phyloP scores from a whole-genome alignment of 1,284 basidiomycete species.

The Apiotrichum laibachii region DNA sequence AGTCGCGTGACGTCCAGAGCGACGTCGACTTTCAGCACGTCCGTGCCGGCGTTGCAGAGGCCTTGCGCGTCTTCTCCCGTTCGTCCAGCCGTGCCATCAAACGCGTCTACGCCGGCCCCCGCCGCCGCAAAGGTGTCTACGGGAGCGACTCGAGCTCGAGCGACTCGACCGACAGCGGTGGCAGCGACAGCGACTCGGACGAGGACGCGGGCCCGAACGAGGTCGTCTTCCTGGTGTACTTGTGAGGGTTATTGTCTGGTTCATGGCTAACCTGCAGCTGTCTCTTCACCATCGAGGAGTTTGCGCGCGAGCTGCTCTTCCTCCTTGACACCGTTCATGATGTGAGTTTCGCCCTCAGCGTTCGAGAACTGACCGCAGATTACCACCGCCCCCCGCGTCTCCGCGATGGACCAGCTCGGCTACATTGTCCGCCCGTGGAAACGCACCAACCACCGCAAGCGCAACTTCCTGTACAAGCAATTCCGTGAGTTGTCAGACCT shows the following conservation, averaged over 20 bases:
- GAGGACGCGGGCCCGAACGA: slow-evolving; percentile 49
- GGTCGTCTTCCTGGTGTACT: slow-evolving; percentile 79
- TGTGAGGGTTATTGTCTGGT: slow-evolving; percentile 57
- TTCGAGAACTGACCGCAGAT: slow-evolving; percentile 29
- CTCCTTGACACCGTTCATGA: slow-evolving; percentile 77
- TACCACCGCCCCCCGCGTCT: slow-evolving; percentile 25
- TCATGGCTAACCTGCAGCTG: slow-evolving; percentile 62
- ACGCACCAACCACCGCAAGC: not conserved
- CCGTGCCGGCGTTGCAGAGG: slow-evolving; percentile 64
- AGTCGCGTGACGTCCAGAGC: slow-evolving; percentile 4
- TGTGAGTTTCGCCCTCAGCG: slow-evolving; percentile 18
- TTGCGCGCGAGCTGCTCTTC: slow-evolving; percentile 73
- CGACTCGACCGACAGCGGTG: slow-evolving; percentile 27
- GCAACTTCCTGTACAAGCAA: slow-evolving; percentile 39
- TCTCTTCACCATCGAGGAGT: slow-evolving; percentile 90
- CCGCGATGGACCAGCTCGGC: slow-evolving; percentile 34
- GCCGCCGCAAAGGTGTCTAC: slow-evolving; percentile 32
- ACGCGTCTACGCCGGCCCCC: slow-evolving; percentile 63
- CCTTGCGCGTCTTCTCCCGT: slow-evolving; percentile 62
- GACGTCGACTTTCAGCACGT: slow-evolving; percentile 61
- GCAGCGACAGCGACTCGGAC: slow-evolving; percentile 17
- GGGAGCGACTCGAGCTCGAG: slow-evolving; percentile 8
- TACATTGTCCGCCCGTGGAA: slow-evolving; percentile 25
- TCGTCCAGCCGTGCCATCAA: slow-evolving; percentile 75
- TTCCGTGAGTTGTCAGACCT: slow-evolving; percentile 31